Evolutionary conservation across 352 stramenopile species (phyloP), one percentile per base, ranked within the genome.

Genomic region (Globisporangium rhizosaccharum): DNA sequence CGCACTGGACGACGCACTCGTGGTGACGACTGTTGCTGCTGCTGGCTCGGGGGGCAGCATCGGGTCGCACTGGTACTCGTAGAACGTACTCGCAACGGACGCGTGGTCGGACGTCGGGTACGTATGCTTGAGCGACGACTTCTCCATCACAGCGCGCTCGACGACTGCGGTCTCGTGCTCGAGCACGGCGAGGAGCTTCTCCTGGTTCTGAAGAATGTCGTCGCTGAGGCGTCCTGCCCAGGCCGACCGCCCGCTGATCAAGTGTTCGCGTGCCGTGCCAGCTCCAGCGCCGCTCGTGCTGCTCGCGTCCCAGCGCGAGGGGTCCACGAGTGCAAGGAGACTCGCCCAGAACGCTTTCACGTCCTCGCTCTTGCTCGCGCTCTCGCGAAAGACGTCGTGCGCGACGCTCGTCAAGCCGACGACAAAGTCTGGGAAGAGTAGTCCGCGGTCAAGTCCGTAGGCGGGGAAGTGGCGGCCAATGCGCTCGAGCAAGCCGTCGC

Each of bases 201-300:
- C 82, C 56, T 90, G 82, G 44, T 91, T 91, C 65, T 91, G 79
- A 14, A 91, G 63, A 53, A 91, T 91, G 18, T 90, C 82, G n/a
- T 91, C 82, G 30, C 74, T 87, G 20, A 91, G 70, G 30, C 78
- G 72, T 30, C 78, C 76, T 37, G 71, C 76, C 79, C 82, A 91
- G 3, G 76, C 69, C 39, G 59, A 61, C 11, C 41, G 52, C 23
- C 63, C 60, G 36, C 60, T 52, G 20, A 70, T 51, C 39, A 68
- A 51, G 49, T 67, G 56, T 0, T 18, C 25, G 3, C 23, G 42
- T 25, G 23, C 23, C 9, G 46, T 49, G n/a, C 18, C n/a, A 28
- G 28, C 28, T 33, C 44, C n/a, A 4, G n/a, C 44, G 7, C 6
- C n/a, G 5, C 14, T 46, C 3, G 14, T 46, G 41, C 41, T n/a